Evolutionary conservation across 2,329 filamentous ascomycete species (phyloP).

Genomic region (Fusarium marasasianum): DNA sequence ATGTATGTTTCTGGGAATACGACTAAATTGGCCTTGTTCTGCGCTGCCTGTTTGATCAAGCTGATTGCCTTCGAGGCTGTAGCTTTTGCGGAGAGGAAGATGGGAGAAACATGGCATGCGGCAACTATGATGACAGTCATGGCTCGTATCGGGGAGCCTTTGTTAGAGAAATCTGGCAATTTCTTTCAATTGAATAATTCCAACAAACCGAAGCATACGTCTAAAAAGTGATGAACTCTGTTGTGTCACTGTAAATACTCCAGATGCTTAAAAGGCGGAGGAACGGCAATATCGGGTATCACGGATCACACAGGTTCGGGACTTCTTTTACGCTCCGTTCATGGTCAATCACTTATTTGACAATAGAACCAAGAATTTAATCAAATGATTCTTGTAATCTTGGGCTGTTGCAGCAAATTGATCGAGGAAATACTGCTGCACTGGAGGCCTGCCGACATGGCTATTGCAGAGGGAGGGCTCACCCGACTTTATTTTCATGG

Average conservation of each 20-base stretch:
- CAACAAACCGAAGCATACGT: too few species aligned
- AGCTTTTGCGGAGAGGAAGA: constrained; percentile 56
- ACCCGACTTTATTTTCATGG: not conserved
- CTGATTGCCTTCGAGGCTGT: constrained; percentile 59
- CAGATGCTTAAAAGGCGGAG: not conserved
- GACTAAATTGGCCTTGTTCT: constrained; percentile 57
- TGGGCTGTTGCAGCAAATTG: too few species aligned
- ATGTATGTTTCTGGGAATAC: constrained; percentile 65
- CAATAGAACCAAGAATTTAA: not conserved
- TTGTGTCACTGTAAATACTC: not conserved
- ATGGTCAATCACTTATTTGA: not conserved
- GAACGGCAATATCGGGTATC: not conserved
- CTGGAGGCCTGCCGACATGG: not conserved
- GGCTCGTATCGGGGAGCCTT: too few species aligned
- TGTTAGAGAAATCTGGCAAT: too few species aligned
- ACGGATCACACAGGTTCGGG: not conserved
- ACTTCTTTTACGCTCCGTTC: not conserved
- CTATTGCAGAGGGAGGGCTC: not conserved
- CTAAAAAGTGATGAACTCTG: not conserved
- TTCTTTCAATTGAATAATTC: too few species aligned
- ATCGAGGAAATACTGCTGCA: not conserved
- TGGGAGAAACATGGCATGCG: constrained; percentile 52
- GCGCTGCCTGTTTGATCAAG: constrained; percentile 56
- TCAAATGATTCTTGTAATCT: not conserved
- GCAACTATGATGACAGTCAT: constrained; percentile 36